A percentile compares a stretch with the other conserved stretches of the same genome.
Evolutionary conservation across 371 early-diverging fungal genomes (phyloP).

Genomic region (Encephalitozoon hellem): DNA sequence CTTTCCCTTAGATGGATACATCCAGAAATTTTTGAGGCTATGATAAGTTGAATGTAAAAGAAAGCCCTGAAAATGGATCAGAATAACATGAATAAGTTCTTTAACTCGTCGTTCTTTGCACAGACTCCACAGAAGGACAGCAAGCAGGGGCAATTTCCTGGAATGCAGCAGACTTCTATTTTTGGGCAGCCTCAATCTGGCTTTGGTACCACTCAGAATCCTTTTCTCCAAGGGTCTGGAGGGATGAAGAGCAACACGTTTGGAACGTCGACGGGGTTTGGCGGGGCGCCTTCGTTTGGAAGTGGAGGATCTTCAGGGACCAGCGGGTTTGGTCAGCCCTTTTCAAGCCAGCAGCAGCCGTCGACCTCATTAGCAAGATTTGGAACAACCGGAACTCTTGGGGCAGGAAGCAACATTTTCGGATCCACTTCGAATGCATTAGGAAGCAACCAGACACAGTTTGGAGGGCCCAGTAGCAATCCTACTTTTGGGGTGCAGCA

Average conservation of each 20-base stretch:
- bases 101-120: conserved; percentile 19
- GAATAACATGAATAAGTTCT: conserved; percentile 9
- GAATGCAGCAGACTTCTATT: not conserved
- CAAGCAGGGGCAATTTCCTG: not conserved
- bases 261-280: not conserved
- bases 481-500: not conserved
- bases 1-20: not conserved
- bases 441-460: not conserved
- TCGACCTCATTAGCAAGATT: not conserved
- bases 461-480: not conserved
- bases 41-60: not conserved
- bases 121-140: conserved; percentile 6
- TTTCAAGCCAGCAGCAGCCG: not conserved
- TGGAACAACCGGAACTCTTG: not conserved
- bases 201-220: not conserved
- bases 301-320: not conserved
- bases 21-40: not conserved
- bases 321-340: not conserved
- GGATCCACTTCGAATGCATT: not conserved
- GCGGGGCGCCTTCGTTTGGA: not conserved
- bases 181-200: conserved; percentile 1
- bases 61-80: conserved; percentile 13
- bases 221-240: not conserved
- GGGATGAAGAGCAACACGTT: not conserved
- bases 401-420: not conserved